Conservation (phyloP, 1,284 basidiomycete species). For the Cutaneotrichosporon mucoides region DNA sequence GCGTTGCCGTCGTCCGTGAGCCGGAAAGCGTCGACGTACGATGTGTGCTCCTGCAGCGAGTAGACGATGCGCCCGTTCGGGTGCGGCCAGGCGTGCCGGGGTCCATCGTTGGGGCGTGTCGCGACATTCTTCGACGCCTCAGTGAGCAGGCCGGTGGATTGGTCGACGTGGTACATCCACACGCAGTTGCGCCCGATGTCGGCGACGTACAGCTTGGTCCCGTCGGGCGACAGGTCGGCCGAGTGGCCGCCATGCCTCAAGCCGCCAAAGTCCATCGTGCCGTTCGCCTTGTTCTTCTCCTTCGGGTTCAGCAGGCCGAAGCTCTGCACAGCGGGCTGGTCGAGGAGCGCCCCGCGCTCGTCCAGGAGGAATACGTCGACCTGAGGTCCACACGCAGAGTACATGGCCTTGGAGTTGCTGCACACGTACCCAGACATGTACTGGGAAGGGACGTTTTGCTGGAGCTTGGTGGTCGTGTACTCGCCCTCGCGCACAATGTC, state of each 20-base stretch:
- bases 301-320: constrained; percentile 15
- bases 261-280: constrained; percentile 40
- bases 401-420: constrained; percentile 38
- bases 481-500: constrained; percentile 11
- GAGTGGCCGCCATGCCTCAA: constrained; percentile 40
- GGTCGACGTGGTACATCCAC: constrained; percentile 45
- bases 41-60: constrained; percentile 31
- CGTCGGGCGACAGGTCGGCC: constrained; percentile 39
- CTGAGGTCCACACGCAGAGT: constrained; percentile 47
- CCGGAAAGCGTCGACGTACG: constrained; percentile 24
- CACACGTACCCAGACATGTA: constrained; percentile 40
- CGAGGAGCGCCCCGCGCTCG: constrained; percentile 33
- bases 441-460: constrained; percentile 25
- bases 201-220: constrained; percentile 40
- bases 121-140: constrained; percentile 43
- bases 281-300: constrained; percentile 15
- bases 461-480: constrained; percentile 12
- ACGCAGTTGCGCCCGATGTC: constrained; percentile 49
- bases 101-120: constrained; percentile 45
- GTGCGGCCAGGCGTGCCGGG: constrained; percentile 49
- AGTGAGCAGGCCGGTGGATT: constrained; percentile 26
- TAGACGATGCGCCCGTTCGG: constrained; percentile 47
- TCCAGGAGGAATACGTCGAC: constrained; percentile 46
- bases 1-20: constrained; percentile 9
- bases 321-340: constrained; percentile 19